A percentile compares a stretch with the other conserved stretches of the same genome.
Evolutionary conservation across 495 filamentous ascomycete species (phyloP).

Genomic region (Talaromyces stipitatus): DNA sequence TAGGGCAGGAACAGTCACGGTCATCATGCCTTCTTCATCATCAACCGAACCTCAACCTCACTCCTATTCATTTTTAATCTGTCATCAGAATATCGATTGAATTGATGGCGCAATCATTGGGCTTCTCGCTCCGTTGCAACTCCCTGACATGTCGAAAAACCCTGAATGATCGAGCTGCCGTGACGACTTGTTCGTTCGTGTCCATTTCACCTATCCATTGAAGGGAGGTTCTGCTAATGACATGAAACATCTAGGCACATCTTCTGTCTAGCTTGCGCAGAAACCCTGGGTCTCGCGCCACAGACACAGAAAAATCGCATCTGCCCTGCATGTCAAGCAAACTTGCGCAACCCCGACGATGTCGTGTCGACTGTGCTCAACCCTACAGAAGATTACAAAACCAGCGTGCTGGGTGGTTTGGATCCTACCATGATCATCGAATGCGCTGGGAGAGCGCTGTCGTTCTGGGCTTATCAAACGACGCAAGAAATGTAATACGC

Average conservation of each 20-base stretch:
- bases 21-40: not conserved
- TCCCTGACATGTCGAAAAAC: slow-evolving; percentile 67
- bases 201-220: not conserved
- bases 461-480: slow-evolving; percentile 88
- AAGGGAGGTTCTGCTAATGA: not conserved
- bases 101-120: slow-evolving; percentile 35
- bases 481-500: slow-evolving; percentile 81
- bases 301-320: slow-evolving; percentile 45
- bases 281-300: slow-evolving; percentile 55
- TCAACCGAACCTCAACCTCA: not conserved
- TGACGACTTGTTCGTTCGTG: slow-evolving; percentile 81
- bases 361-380: slow-evolving; percentile 67
- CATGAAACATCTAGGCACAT: slow-evolving; percentile 56
- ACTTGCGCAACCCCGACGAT: slow-evolving; percentile 68
- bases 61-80: not conserved
- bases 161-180: slow-evolving; percentile 68
- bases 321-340: slow-evolving; percentile 78
- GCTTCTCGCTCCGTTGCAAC: slow-evolving; percentile 73
- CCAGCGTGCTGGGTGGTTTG: slow-evolving; percentile 77
- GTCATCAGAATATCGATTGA: not conserved
- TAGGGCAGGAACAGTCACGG: not conserved
- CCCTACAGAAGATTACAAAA: slow-evolving; percentile 91
- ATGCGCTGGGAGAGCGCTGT: slow-evolving; percentile 73
- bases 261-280: slow-evolving; percentile 74
- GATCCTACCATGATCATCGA: slow-evolving; percentile 84